Base-by-base conservation (phyloP, 768 basidiomycete genomes). In the Pleurotus djamor region DNA sequence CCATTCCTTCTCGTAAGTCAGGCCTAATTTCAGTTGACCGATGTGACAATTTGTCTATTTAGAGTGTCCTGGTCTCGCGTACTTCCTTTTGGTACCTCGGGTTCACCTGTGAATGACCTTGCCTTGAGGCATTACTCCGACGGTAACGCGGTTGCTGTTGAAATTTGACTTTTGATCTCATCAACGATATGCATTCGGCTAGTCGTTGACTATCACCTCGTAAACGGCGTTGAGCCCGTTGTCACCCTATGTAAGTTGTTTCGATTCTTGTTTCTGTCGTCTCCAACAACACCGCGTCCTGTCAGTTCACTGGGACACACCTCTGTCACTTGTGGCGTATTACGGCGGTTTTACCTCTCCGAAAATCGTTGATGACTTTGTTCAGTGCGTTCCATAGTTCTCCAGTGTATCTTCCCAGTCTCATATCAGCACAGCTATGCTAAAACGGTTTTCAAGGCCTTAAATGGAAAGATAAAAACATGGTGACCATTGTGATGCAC, bases 51-150 rank as follows among this genome's bases (percentile, higher is more conserved):
- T 28, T 28, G 21, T 28, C 21, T 28, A 28, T 4, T 21, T 47
- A 81, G 80, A 1, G 74, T 83, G 35, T 79, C 79, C 4, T 84
- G 82, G 82, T 74, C 79, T 6, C 70, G 83, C 50, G 78, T 83
- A 52, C 76, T 79, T 43, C 81, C 82, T 1, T 82, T 82, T 58
- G 80, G 77, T 5, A 74, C 77, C 0, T 75, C 76, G 3, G 76
- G 78, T 54, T 81, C 80, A 10, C 83, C 82, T 0, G 69, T 83
- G 13, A 83, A 82, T 59, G 71, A 82, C 59, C 71, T 69, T 50
- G 83, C 73, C 0, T 63, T 85, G 41, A 59, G 79, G 34, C 79
- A 78, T 63, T 79, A 79, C 65, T 75, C 75, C 21, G 78, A 80
- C 61, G 60, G 78, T 79, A 56, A 60, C 72, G 65, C 6, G 32